Evolutionary conservation across 352 stramenopile species (phyloP).

Genomic region (Aphanomyces cochlioides): DNA sequence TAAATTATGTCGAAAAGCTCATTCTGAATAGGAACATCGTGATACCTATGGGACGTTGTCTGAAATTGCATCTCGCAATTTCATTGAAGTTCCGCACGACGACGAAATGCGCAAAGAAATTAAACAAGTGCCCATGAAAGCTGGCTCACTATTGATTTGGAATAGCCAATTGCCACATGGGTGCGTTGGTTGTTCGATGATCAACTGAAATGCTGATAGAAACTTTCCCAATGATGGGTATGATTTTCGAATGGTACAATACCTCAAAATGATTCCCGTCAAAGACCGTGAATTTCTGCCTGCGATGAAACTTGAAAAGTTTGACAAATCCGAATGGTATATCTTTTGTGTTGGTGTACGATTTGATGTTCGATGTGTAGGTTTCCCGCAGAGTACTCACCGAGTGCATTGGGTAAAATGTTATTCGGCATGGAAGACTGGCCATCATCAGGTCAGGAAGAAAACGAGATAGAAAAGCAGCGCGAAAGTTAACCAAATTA

Average conservation of each 20-base stretch:
- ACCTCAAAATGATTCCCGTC: constrained; percentile 51
- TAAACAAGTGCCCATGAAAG: constrained; percentile 43
- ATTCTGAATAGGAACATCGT: not conserved
- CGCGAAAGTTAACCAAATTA: too few species aligned
- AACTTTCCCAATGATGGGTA: constrained; percentile 38
- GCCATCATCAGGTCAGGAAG: not conserved
- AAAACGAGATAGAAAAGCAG: too few species aligned
- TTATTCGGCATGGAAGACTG: constrained; percentile 43
- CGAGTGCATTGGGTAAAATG: constrained; percentile 38
- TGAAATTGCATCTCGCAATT: constrained; percentile 41
- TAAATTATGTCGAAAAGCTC: not conserved
- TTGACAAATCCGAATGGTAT: constrained; percentile 40
- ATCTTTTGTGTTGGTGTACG: too few species aligned
- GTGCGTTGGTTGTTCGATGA: constrained; percentile 18
- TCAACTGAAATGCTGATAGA: not conserved
- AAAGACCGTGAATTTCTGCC: constrained; percentile 42
- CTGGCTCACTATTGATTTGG: constrained; percentile 47
- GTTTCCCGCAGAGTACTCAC: constrained; percentile 38
- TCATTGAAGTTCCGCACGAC: constrained; percentile 44
- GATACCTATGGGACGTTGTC: constrained; percentile 38
- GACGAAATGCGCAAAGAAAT: constrained; percentile 43
- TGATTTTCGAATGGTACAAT: constrained; percentile 53
- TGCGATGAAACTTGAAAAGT: constrained; percentile 40
- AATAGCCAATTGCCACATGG: constrained; percentile 48
- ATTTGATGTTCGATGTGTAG: not conserved